A percentile compares a stretch with the other conserved stretches of the same genome.
phyloP scores from a whole-genome alignment of 805 yeast species.

The Ogataea pignaliae region DNA sequence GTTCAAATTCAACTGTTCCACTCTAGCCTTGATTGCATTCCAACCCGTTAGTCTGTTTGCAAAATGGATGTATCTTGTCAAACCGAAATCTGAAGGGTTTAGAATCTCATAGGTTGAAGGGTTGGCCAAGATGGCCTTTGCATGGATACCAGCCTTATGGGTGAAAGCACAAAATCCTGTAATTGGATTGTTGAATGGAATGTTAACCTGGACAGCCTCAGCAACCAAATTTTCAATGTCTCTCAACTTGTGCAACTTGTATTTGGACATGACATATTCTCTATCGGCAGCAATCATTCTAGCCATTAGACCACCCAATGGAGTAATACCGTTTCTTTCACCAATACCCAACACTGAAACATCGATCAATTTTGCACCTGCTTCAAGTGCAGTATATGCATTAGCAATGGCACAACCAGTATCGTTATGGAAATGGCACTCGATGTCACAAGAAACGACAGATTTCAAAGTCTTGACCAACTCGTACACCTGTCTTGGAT shows the following conservation, averaged over 20 bases:
- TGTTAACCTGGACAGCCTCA: slow-evolving; percentile 53
- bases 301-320: slow-evolving; percentile 59
- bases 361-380: slow-evolving; percentile 56
- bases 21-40: slow-evolving; percentile 60
- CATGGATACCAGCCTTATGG: slow-evolving; percentile 62
- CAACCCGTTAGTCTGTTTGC: slow-evolving; percentile 61
- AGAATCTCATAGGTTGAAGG: slow-evolving; percentile 61
- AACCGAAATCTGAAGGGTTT: slow-evolving; percentile 54
- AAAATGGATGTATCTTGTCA: slow-evolving; percentile 57
- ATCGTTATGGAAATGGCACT: slow-evolving; percentile 60
- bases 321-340: slow-evolving; percentile 61
- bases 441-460: slow-evolving; percentile 55
- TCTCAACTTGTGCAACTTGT: slow-evolving; percentile 51
- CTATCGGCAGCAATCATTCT: slow-evolving; percentile 60
- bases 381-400: slow-evolving; percentile 60
- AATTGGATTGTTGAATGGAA: slow-evolving; percentile 60
- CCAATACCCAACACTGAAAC: slow-evolving; percentile 59
- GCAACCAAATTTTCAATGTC: slow-evolving; percentile 57
- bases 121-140: slow-evolving; percentile 58
- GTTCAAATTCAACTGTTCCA: slow-evolving; percentile 53
- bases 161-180: slow-evolving; percentile 64
- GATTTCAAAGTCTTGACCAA: slow-evolving; percentile 53
- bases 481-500: slow-evolving; percentile 60
- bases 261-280: slow-evolving; percentile 54
- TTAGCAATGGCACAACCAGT: slow-evolving; percentile 63